Base-by-base conservation (phyloP, 2,329 filamentous ascomycete genomes). In the Zymoseptoria brevis region DNA sequence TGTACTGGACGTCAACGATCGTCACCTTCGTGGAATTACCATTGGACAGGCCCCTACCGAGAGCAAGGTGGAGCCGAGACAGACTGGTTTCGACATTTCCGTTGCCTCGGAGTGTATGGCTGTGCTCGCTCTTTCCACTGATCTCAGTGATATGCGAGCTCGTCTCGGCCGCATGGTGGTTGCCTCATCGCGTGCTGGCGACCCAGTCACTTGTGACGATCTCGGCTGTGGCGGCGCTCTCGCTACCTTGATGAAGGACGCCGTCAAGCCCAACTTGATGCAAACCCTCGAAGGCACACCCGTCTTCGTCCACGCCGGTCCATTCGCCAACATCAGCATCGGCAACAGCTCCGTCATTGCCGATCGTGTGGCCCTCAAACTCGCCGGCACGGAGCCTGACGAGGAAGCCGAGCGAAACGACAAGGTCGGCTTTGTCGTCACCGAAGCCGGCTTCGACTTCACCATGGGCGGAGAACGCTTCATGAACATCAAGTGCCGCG, bases 401-500 rank as follows among this genome's bases (percentile, higher is more conserved):
- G 94, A 97, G 78, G 84, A 95, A 68, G 62, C 60, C 1, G 62
- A 66, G 54, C 84, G 92, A 70, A 80, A 85, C 55, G 80, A 86
- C 67, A 93, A 94, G 80, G 84, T 89, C 29, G 94, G 94, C 8
- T 97, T 94, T 69, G 93, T 96, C 21, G 87, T 99, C 45, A 99
- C 94, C 1, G 94, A 99, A 76, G 93, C 94, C 56, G 94, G 94
- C 8, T 99, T 99, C 75, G 94, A 99, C 76, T 99, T 99, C 78
- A 97, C 94, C 69, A 99, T 99, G 94, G 94, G 94, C 65, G 94
- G 94, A 64, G 94, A 99, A 82, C 88, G 94, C 56, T 99, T 99
- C 83, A 97, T 99, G 85, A 97, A 99, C 80, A 97, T 99, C 81
- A 99, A 99, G 82, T 97, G 94, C 79, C 88, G 94, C 61, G 89